These are phyloP conservation scores for Papilionanthe hybrid DNA, from an alignment of 116 monocot species.

Conservation along the genomic window DNA sequence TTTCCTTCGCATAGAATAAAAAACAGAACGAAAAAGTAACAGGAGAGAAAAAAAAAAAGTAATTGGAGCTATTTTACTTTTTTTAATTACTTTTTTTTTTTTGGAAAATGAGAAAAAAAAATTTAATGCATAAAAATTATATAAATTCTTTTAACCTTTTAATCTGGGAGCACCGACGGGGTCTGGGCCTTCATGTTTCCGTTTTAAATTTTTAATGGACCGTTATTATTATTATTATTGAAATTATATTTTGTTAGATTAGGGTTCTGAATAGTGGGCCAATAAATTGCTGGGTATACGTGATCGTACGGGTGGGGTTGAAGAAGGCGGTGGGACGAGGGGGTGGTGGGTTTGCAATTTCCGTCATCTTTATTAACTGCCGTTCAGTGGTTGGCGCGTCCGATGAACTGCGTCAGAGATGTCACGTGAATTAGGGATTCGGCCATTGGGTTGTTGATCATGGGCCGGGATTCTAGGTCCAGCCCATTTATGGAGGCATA, in stretches of 20 bases:
- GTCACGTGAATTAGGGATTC: background rate
- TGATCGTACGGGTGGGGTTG: background rate
- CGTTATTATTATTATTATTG: background rate
- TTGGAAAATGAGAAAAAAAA: background rate
- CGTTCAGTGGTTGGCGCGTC: constrained; percentile 6
- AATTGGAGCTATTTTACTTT: background rate
- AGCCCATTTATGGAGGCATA: too few relatives aligned
- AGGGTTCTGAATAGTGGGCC: background rate
- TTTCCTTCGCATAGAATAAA: constrained; percentile 28
- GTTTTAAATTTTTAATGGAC: background rate
- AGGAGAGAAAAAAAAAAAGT: too few relatives aligned
- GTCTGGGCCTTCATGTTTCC: too few relatives aligned
- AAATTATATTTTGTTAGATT: background rate
- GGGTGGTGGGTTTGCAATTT: background rate
- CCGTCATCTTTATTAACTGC: background rate
- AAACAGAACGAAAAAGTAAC: background rate
- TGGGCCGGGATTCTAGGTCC: background rate
- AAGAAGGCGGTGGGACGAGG: background rate
- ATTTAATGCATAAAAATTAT: background rate
- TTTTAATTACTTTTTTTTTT: background rate
- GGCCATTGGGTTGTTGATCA: background rate
- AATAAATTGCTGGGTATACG: background rate
- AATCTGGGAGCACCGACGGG: too few relatives aligned
- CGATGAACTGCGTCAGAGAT: constrained; percentile 2
- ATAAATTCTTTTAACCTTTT: background rate